Evolutionary conservation across 208 protist species (phyloP).

Genomic region (Trypanosoma boissoni): DNA sequence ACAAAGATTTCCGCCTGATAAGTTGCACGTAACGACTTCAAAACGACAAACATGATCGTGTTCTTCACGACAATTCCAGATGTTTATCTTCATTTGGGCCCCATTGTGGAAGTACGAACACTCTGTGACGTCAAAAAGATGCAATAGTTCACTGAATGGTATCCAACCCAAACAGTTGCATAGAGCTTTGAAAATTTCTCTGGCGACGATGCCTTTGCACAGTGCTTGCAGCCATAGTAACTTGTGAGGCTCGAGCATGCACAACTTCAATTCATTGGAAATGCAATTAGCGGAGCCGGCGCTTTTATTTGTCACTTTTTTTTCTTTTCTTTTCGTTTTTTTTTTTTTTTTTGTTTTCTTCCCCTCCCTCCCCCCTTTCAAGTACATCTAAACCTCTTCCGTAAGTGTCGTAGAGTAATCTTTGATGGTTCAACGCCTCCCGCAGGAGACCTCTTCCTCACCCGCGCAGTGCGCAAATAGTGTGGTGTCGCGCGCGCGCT

Average conservation of each 20-base stretch:
- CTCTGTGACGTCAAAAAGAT: conserved; percentile 18
- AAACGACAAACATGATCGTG: too few relatives aligned
- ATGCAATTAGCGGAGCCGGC: neutral
- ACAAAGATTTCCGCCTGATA: too few relatives aligned
- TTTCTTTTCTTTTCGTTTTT: conserved; percentile 15
- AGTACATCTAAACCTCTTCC: conserved; percentile 10
- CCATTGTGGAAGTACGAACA: conserved; percentile 2
- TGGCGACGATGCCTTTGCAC: conserved; percentile 25
- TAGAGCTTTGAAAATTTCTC: conserved; percentile 18
- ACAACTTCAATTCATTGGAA: conserved; percentile 11
- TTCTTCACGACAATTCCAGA: too few relatives aligned
- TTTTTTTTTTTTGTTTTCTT: conserved; percentile 8
- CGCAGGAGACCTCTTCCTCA: neutral
- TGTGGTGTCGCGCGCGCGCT: conserved; percentile 6
- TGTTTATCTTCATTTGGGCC: conserved; percentile 19
- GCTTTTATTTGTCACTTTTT: too few relatives aligned
- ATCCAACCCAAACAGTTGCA: conserved; percentile 42
- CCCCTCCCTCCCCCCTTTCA: neutral
- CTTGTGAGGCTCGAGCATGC: conserved; percentile 30
- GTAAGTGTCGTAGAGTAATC: conserved; percentile 22
- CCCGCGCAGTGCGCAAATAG: conserved; percentile 5
- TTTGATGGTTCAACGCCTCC: neutral
- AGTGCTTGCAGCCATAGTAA: conserved; percentile 40
- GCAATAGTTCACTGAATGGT: conserved; percentile 31
- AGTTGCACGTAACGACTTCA: too few relatives aligned